A percentile compares a stretch with the other conserved stretches of the same genome.
phyloP scores from a whole-genome alignment of 1,284 basidiomycete genomes.

The Singerocomus rubriflavus region DNA sequence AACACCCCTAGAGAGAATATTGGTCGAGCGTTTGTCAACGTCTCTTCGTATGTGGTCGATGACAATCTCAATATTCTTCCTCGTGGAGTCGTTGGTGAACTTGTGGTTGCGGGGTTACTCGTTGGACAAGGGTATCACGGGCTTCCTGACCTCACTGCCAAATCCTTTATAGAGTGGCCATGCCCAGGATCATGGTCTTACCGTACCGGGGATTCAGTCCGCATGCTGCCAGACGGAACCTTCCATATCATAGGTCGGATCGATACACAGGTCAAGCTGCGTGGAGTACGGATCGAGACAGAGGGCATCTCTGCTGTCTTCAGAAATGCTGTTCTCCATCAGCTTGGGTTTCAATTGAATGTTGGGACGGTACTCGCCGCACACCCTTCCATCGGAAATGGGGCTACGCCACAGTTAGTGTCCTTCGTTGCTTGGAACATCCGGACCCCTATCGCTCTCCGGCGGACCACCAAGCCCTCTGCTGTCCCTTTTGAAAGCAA shows the following conservation, averaged over 20 bases:
- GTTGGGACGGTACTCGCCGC: conserved; percentile 45
- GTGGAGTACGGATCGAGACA: conserved; percentile 53
- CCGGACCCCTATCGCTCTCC: conserved; percentile 34
- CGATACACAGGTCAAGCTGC: conserved; percentile 54
- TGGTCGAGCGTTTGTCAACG: conserved; percentile 38
- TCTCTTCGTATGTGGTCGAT: conserved; percentile 41
- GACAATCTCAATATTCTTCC: conserved; percentile 40
- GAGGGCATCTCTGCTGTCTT: conserved; percentile 52
- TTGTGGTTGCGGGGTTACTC: conserved; percentile 49
- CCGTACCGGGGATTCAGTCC: conserved; percentile 50
- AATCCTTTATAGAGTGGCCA: conserved; percentile 49
- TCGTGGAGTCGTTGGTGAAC: conserved; percentile 48
- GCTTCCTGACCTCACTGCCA: conserved; percentile 43
- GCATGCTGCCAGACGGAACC: conserved; percentile 54
- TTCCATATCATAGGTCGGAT: conserved; percentile 55
- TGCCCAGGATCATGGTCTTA: conserved; percentile 42
- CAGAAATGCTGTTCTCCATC: conserved; percentile 32
- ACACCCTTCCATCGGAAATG: conserved; percentile 44
- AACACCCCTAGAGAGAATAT: conserved; percentile 45
- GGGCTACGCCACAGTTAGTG: conserved; percentile 39
- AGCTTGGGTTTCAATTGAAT: conserved; percentile 36
- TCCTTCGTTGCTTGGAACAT: conserved; percentile 45
- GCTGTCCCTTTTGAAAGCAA: conserved; percentile 31
- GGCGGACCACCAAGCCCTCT: conserved; percentile 37
- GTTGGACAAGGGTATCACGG: conserved; percentile 52